Conservation (phyloP, 1,139 yeast genomes). For the Geotrichum macrosporum region DNA sequence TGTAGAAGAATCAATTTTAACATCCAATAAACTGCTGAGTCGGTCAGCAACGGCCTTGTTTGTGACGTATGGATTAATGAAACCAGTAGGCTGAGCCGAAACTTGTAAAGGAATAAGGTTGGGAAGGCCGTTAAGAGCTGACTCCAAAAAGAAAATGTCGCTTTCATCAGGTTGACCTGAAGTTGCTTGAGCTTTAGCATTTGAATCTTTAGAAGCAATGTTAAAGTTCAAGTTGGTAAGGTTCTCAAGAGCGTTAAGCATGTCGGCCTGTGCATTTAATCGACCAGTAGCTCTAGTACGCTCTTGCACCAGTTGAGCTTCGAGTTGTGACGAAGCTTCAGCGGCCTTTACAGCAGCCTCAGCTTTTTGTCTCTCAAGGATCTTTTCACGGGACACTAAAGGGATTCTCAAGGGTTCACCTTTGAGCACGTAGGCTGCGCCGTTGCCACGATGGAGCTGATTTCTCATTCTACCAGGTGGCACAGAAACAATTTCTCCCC, state of each 20-base stretch:
- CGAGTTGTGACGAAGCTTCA: conserved; percentile 10
- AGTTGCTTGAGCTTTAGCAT: conserved; percentile 16
- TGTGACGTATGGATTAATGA: conserved; percentile 16
- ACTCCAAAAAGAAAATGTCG: conserved; percentile 22
- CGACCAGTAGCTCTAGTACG: conserved; percentile 14
- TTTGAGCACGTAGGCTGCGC: conserved; percentile 63
- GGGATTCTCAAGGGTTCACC: conserved; percentile 58
- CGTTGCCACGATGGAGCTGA: conserved; percentile 61
- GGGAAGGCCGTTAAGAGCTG: conserved; percentile 29
- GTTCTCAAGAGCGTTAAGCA: conserved; percentile 19
- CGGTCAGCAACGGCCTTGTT: conserved; percentile 14
- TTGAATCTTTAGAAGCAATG: conserved; percentile 14
- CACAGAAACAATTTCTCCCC: conserved; percentile 73
- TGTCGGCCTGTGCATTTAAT: conserved; percentile 11
- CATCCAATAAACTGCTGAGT: conserved; percentile 2
- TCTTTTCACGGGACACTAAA: conserved; percentile 44
- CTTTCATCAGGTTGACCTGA: neutral
- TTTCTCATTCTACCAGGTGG: conserved; percentile 81
- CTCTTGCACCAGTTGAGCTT: conserved; percentile 17
- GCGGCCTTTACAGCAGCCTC: conserved; percentile 19
- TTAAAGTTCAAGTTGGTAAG: conserved; percentile 20
- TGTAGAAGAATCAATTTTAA: conserved; percentile 9
- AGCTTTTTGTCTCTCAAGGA: conserved; percentile 16
- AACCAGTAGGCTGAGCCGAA: conserved; percentile 24
- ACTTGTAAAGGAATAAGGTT: conserved; percentile 23